phyloP scores from a whole-genome alignment of 352 stramenopile genomes.

The Phytophthora lateralis region DNA sequence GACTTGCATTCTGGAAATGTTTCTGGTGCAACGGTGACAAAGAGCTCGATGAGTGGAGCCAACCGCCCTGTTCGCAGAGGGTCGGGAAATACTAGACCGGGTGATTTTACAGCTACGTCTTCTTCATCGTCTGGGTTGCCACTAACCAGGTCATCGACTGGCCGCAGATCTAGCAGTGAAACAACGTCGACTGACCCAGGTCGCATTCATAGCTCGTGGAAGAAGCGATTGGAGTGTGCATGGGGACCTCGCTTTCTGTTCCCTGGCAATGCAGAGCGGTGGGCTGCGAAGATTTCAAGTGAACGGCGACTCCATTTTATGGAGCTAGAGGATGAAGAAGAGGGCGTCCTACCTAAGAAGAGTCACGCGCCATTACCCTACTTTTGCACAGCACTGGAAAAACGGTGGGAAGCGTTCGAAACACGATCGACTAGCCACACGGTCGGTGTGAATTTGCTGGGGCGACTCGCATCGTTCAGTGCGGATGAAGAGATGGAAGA shows the following conservation, averaged over 20 bases:
- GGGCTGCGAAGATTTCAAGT: conserved; percentile 17
- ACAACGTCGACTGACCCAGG: conserved; percentile 25
- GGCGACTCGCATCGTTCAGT: conserved; percentile 47
- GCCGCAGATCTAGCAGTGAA: conserved; percentile 26
- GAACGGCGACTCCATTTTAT: conserved; percentile 25
- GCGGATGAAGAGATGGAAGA: conserved; percentile 58
- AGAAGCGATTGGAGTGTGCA: conserved; percentile 57
- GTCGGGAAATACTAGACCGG: conserved; percentile 11
- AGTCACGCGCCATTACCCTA: conserved; percentile 41
- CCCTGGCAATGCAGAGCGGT: conserved; percentile 35
- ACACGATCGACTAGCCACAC: conserved; percentile 60
- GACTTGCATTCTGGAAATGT: conserved; percentile 6
- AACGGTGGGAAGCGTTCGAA: conserved; percentile 57
- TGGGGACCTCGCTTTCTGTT: conserved; percentile 68
- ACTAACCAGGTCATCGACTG: conserved; percentile 9
- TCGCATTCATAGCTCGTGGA: conserved; percentile 53
- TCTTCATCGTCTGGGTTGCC: conserved; percentile 29
- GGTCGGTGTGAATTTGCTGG: conserved; percentile 53
- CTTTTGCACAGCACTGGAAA: conserved; percentile 56
- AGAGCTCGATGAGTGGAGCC: conserved; percentile 7
- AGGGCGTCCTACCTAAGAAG: conserved; percentile 27
- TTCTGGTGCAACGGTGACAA: conserved; percentile 10
- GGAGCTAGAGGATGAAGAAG: conserved; percentile 32
- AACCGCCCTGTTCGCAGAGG: conserved; percentile 26
- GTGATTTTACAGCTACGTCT: conserved; percentile 24